Percentiles rank a stretch among this genome's conserved stretches.
Conservation (phyloP, 1,284 basidiomycete species). For the Cystobasidium slooffiae region DNA sequence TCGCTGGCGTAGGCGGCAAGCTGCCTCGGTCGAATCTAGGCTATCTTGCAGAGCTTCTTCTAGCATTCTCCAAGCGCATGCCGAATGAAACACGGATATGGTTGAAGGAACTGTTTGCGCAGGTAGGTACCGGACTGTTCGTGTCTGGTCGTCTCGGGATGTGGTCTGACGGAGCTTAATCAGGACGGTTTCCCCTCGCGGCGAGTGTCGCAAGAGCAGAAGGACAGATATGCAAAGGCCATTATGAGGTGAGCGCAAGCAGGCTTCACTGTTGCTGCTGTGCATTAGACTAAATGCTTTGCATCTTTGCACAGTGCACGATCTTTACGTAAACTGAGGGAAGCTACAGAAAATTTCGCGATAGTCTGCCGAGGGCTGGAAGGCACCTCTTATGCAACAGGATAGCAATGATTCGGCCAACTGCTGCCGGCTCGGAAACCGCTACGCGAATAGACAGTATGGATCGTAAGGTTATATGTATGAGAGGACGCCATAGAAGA, state of each 20-base stretch:
- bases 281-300: not conserved
- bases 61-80: constrained; percentile 50
- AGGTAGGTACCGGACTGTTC: constrained; percentile 1
- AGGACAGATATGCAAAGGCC: constrained; percentile 47
- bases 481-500: too few species aligned
- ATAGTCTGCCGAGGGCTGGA: constrained; percentile 51
- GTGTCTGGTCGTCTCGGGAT: not conserved
- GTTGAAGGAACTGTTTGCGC: constrained; percentile 46
- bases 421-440: too few species aligned
- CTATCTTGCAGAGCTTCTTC: constrained; percentile 51
- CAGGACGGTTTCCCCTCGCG: constrained; percentile 45
- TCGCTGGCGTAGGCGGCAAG: constrained; percentile 46
- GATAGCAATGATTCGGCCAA: not conserved
- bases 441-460: too few species aligned
- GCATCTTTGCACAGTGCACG: constrained; percentile 42
- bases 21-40: constrained; percentile 51
- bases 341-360: constrained; percentile 51
- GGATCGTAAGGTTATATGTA: too few species aligned
- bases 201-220: constrained; percentile 44
- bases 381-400: constrained; percentile 48
- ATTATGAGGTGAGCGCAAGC: constrained; percentile 44
- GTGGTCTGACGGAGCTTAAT: not conserved
- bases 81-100: constrained; percentile 46
- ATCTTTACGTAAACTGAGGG: constrained; percentile 47
- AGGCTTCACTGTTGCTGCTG: not conserved